Conservation (phyloP, 495 filamentous ascomycete genomes). For the Tirmania nivea region DNA sequence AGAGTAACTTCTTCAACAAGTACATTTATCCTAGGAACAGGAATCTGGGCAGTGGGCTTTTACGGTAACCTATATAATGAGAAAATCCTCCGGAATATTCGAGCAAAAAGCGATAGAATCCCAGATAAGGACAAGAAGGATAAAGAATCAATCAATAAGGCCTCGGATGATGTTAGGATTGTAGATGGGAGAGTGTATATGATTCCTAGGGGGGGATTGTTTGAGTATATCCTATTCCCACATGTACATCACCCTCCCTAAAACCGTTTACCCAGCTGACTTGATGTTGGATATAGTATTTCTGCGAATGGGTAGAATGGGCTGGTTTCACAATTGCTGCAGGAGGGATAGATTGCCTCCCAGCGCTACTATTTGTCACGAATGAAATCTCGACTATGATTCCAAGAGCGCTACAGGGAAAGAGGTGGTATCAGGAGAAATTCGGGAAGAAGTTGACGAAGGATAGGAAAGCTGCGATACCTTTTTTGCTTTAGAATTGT, state of each 20-base stretch:
- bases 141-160: conserved; percentile 8
- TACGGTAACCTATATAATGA: conserved; percentile 66
- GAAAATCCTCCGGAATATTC: conserved; percentile 54
- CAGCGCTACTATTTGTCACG: background rate
- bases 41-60: conserved; percentile 40
- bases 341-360: background rate
- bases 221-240: conserved; percentile 63
- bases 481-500: background rate
- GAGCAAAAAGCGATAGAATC: conserved; percentile 22
- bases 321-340: conserved; percentile 51
- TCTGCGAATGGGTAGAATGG: conserved; percentile 95
- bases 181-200: conserved; percentile 66
- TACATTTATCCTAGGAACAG: conserved; percentile 27
- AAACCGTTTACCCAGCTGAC: too few species aligned
- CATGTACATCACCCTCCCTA: conserved; percentile 24
- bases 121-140: conserved; percentile 17
- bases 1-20: conserved; percentile 26
- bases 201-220: conserved; percentile 64
- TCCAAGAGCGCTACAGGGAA: background rate
- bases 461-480: background rate
- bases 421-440: background rate
- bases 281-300: conserved; percentile 26
- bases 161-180: conserved; percentile 12
- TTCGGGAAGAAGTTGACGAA: background rate
- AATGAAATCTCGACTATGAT: background rate